Evolutionary conservation across 2,329 filamentous ascomycete genomes (phyloP).

Genomic region (Pseudopyrenochaeta lycopersici): DNA sequence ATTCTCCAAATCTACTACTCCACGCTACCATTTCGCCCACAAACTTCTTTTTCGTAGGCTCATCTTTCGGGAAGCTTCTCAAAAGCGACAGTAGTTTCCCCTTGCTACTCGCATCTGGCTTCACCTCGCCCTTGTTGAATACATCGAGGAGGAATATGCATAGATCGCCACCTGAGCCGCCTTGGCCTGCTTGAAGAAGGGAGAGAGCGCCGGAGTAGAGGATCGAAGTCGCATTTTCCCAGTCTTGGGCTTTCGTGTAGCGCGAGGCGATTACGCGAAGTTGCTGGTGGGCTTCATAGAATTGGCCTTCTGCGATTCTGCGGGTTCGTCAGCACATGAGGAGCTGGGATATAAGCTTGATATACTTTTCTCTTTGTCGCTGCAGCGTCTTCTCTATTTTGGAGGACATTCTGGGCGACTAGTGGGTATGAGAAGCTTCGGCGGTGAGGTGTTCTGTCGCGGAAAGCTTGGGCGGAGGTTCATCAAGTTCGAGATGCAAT

Average conservation of each 20-base stretch:
- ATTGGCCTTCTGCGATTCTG: constrained; percentile 89
- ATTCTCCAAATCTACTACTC: constrained; percentile 85
- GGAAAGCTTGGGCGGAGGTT: neutral
- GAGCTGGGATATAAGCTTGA: neutral
- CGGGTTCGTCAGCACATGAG: constrained; percentile 22
- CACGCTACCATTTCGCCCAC: constrained; percentile 88
- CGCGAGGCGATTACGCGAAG: constrained; percentile 93
- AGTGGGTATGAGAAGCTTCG: neutral
- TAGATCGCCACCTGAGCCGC: constrained; percentile 90
- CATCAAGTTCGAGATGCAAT: neutral
- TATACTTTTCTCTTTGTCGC: constrained; percentile 79
- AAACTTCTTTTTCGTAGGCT: constrained; percentile 93
- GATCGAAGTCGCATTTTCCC: constrained; percentile 84
- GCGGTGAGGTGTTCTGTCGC: neutral
- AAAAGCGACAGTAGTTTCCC: constrained; percentile 79
- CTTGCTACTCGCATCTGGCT: constrained; percentile 77
- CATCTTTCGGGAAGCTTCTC: constrained; percentile 79
- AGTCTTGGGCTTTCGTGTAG: constrained; percentile 89
- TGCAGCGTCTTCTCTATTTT: constrained; percentile 77
- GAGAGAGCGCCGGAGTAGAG: constrained; percentile 84
- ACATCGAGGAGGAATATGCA: constrained; percentile 88
- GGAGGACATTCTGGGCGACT: constrained; percentile 36
- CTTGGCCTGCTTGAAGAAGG: constrained; percentile 90
- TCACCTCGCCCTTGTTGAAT: constrained; percentile 85
- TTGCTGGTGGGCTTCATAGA: constrained; percentile 98